Base-by-base conservation (phyloP, 441 rosid species). In the Omphalea diandra region DNA sequence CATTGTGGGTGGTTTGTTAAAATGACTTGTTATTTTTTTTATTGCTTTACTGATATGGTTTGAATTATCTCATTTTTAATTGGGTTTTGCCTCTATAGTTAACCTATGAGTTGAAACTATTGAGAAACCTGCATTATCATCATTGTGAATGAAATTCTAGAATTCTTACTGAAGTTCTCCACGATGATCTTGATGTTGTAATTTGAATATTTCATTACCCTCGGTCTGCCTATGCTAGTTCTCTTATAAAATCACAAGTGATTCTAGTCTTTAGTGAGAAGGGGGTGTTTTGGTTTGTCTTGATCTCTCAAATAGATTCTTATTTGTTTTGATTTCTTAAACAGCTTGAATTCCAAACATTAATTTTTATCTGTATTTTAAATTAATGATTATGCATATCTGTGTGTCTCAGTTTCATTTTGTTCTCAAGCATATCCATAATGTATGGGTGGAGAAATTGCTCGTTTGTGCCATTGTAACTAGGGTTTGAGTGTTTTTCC, bases 1-100 rank as follows among this genome's bases (percentile, higher is more conserved):
- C 59, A 55, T 57, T 57, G 38, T 31, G 61, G 61, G n/a, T 57
- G 20, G 38, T 54, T 54, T 54, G n/a, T n/a, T n/a, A n/a, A n/a
- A n/a, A 17, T 6, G 4, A 31, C n/a, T n/a, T n/a, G n/a, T n/a
- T 15, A 57, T 14, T n/a, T 0, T 6, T 29, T 62, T 63, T 14
- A 14, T 18, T 64, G 15, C 41, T 31, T 50, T 44, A 5, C 53
- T 26, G 67, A 5, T 26, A 29, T 27, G 15, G 27, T 24, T 7
- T 2, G 14, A 49, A n/a, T 7, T 3, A 2, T 49, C 41, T 27
- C 52, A 32, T 26, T 20, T 18, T 60, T 29, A 20, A n/a, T n/a
- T n/a, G n/a, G n/a, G n/a, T n/a, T n/a, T n/a, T n/a, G n/a, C n/a
- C n/a, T n/a, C n/a, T 3, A 22, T 15, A 5, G 3, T 12, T 31